Base-by-base conservation (phyloP, 2,329 filamentous ascomycete species). In the Xylariaceae sp. region DNA sequence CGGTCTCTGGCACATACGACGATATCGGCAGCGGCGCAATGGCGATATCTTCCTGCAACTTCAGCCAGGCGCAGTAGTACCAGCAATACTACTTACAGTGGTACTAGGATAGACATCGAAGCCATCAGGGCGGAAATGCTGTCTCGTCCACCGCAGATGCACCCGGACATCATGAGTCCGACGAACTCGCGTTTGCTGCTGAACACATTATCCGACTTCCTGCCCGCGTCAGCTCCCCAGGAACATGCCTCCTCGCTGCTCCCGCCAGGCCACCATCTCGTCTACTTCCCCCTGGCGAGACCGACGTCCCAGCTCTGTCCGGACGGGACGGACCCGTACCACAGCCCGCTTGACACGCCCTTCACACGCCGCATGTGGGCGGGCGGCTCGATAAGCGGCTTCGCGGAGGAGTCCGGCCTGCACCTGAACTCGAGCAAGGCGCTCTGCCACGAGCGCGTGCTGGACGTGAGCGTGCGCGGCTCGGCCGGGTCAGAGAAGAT, bases 281-380 rank as follows among this genome's bases (percentile, higher is more conserved):
- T 90, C 48, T 94, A 94, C 67, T 96, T 95, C 65, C 87, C 88
- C 43, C 75, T 84, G 9, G 75, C 79, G 46, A 67, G 83, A 13
- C 69, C 74, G 1, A 66, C 76, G 11, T 75, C 73, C 6, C 52
- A 69, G 23, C 74, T 97, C 30, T 73, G 88, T 13, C 69, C 78
- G 1, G 92, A 98, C 65, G 90, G 92, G 41, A 94, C 89, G 1
- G 90, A 97, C 59, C 69, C 76, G 4, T 70, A 83, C 37, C 88
- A 95, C 57, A 81, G 72, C 16, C 90, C 90, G 0, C 86, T 83
- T 2, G 58, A 59, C 3, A 79, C 81, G 1, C 27, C 38, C n/a
- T 95, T 85, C 59, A 72, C 72, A 35, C 76, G 85, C 15, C 80
- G 92, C 13, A 78, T 98, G 67, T 98, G 92, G 92, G 87, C 86